Conservation (phyloP, 805 yeast genomes). For the Candida jianshihensis region DNA sequence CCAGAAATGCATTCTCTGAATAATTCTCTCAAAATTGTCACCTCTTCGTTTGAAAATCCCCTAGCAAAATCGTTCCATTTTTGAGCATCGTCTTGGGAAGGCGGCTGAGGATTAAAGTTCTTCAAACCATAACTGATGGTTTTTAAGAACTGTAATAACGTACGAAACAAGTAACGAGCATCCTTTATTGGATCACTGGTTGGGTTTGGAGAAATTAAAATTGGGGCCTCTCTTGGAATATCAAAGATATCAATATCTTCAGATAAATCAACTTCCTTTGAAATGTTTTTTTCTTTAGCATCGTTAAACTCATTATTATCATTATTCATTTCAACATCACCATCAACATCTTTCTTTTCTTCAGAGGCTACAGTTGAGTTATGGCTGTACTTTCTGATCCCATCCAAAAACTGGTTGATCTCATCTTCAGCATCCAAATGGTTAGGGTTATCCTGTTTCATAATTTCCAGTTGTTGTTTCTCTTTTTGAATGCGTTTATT, state of each 20-base stretch:
- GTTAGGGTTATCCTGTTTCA: conserved; percentile 23
- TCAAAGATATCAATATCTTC: conserved; percentile 35
- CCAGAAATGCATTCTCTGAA: conserved; percentile 84
- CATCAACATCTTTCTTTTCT: conserved; percentile 16
- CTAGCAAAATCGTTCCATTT: conserved; percentile 85
- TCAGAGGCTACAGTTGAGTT: background rate
- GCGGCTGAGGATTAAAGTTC: conserved; percentile 80
- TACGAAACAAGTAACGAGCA: conserved; percentile 80
- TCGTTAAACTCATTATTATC: conserved; percentile 7
- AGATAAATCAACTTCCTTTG: conserved; percentile 3
- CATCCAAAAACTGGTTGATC: conserved; percentile 23
- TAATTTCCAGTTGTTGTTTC: conserved; percentile 29
- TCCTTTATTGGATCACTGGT: conserved; percentile 69
- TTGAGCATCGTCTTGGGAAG: conserved; percentile 40
- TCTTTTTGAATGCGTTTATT: conserved; percentile 36
- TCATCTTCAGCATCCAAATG: conserved; percentile 32
- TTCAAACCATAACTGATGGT: conserved; percentile 86
- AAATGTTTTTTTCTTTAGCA: background rate
- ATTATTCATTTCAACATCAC: conserved; percentile 25
- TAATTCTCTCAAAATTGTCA: conserved; percentile 63
- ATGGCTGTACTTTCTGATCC: conserved; percentile 12
- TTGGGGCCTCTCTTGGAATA: conserved; percentile 46
- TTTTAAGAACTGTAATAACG: conserved; percentile 82
- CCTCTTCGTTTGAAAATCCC: conserved; percentile 78
- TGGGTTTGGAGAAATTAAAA: conserved; percentile 43